These are phyloP conservation scores for Globisporangium carolinianum DNA, from an alignment of 352 stramenopile species.

Conservation along the genomic window DNA sequence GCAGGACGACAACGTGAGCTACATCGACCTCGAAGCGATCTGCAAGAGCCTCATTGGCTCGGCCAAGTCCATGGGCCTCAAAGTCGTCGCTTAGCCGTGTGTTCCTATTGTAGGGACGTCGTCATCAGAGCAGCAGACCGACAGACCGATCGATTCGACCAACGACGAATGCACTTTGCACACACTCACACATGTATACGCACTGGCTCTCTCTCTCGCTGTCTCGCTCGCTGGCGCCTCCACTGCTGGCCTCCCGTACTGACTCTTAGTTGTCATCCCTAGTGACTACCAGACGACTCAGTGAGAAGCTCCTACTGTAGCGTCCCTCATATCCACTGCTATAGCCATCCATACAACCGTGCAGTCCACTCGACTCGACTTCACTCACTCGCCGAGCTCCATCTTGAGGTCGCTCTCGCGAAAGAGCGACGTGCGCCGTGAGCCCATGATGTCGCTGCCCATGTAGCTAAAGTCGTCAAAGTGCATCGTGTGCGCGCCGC, in stretches of 20 bases:
- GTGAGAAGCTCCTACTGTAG: no score
- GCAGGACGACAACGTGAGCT: constrained; percentile 90
- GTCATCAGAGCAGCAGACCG: no score
- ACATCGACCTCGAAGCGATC: constrained; percentile 89
- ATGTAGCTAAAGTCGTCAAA: constrained; percentile 88
- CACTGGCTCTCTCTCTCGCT: neutral
- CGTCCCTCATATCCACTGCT: no score
- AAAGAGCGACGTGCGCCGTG: constrained; percentile 74
- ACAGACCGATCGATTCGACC: neutral
- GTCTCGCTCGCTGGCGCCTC: neutral
- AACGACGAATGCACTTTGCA: neutral
- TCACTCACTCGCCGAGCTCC: constrained; percentile 55
- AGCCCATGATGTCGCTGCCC: constrained; percentile 82
- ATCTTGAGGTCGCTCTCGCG: constrained; percentile 82
- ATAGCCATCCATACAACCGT: no score
- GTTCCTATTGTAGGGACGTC: no score
- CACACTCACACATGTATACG: neutral
- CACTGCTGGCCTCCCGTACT: no score
- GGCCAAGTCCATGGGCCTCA: constrained; percentile 89
- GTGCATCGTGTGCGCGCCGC: constrained; percentile 65
- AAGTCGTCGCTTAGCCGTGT: constrained; percentile 33
- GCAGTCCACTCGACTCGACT: neutral
- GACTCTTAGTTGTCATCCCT: no score
- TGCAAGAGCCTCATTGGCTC: constrained; percentile 92
- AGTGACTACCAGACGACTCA: no score